Base-by-base conservation (phyloP, 1,139 yeast genomes). In the Scheffersomyces segobiensis region DNA sequence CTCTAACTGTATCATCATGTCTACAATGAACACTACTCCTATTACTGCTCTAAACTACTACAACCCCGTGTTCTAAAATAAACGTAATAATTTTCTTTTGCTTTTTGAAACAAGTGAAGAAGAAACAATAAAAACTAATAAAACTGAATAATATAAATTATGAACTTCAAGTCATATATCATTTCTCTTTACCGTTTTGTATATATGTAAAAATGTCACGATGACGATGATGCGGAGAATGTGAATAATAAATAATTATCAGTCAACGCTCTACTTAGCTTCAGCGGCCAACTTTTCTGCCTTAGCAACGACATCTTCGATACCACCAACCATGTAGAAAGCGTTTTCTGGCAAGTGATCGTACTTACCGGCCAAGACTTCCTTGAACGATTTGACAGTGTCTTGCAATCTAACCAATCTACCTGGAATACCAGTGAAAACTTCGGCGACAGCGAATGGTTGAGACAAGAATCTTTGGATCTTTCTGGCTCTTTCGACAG, bases 401-500 rank as follows among this genome's bases (percentile, higher is more conserved):
- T 95, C 98, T 86, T 91, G 89, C 80, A 95, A 87, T 84, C 97
- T 88, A 67, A 95, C 99, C 79, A 95, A 89, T 82, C 90, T 91
- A 85, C 99, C 99, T 83, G 92, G 88, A 74, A 95, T 93, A 91
- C 99, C 99, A 74, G 99, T 95, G 93, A 95, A 95, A 77, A 95
- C 98, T 85, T 95, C 97, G 72, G 99, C 99, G 72, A 95, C 99
- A 65, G 98, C 96, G 83, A 95, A 95, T 73, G 99, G 99, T 87
- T 95, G 99, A 75, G 99, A 95, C 81, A 95, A 88, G 97, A 95
- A 95, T 87, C 98, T 92, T 87, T 95, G 98, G 76, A 95, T 92
- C 91, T 95, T 95, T 88, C 99, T 93, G 72, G 99, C 99, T 88
- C 99, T 95, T 87, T 95, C 99, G 82, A 95, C 99, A 68, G 98